Base-by-base conservation (phyloP, 331 rosid genomes). In the Arachis monticola region DNA sequence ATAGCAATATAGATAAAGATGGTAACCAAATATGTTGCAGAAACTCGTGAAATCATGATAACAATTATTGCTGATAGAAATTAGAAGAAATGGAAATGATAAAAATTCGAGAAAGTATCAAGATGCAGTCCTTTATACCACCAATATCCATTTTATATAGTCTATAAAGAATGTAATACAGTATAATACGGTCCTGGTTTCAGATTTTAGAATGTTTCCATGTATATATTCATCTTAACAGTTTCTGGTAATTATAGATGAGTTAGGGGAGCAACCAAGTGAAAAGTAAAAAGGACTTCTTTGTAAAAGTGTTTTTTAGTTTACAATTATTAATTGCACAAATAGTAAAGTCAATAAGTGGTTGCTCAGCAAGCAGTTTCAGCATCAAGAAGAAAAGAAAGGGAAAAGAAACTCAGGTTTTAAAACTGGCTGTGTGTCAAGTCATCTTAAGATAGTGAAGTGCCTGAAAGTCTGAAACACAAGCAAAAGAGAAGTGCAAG, bases 401-500 rank as follows among this genome's bases (percentile, higher is more conserved):
- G 48, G 48, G 48, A 8, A n/a, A 48, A 69, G 8, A 60, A 35
- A 64, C 7, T 12, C 35, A 45, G 38, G 60, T 45, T 35, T 71
- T 9, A n/a, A 38, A 65, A 67, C 27, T 60, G 66, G 64, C 30
- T 63, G 44, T 47, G 55, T 53, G 64, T 60, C 27, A 27, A 27
- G 30, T 41, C 74, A 57, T 75, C 65, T 57, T 64, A 67, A 79
- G 41, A 70, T 64, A 55, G 64, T 27, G 30, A 27, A 9, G 69
- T 9, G 62, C 30, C 30, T 32, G 60, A 64, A 70, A 59, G 12
- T 11, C 57, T 30, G 27, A 13, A 70, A 73, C 56, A 50, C 55
- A 63, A 27, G 60, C 61, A 59, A 30, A 65, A n/a, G 67, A 30
- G 52, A 56, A 78, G 64, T 81, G 81, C 45, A 71, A 50, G 8